A percentile compares a stretch with the other conserved stretches of the same genome.
phyloP scores from a whole-genome alignment of 192 early-diverging fungal genomes.

The Backusella circina region DNA sequence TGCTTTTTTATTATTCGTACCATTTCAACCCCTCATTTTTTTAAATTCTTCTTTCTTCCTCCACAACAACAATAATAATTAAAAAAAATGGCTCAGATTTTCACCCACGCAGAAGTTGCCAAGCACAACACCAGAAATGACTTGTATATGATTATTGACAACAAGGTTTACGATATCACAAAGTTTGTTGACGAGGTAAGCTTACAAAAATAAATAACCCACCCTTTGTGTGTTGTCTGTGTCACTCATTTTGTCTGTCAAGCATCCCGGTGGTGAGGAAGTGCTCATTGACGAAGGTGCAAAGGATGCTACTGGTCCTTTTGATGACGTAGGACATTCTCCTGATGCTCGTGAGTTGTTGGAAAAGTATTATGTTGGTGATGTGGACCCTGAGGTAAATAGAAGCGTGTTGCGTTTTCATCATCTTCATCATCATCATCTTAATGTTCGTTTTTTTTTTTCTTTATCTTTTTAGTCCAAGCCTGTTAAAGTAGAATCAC shows the following conservation, averaged over 20 bases:
- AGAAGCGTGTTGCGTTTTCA: neutral
- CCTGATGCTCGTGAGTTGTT: slow-evolving; percentile 91
- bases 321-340: slow-evolving; percentile 97
- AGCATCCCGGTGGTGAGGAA: slow-evolving; percentile 99
- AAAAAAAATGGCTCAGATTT: slow-evolving; percentile 7
- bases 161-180: slow-evolving; percentile 79
- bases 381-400: slow-evolving; percentile 54
- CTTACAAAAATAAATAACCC: neutral
- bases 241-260: neutral
- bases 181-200: slow-evolving; percentile 73
- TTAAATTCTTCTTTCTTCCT: neutral
- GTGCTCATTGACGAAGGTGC: slow-evolving; percentile 90
- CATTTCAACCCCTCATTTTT: neutral
- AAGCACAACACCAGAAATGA: slow-evolving; percentile 68
- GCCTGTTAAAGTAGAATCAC: slow-evolving; percentile 12
- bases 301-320: slow-evolving; percentile 87
- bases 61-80: neutral
- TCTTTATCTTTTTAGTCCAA: slow-evolving; percentile 21
- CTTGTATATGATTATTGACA: slow-evolving; percentile 78
- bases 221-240: neutral
- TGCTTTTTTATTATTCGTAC: no score
- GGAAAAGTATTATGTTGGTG: slow-evolving; percentile 70
- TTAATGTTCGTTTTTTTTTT: neutral
- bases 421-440: neutral
- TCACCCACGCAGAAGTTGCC: slow-evolving; percentile 46